Percentiles rank a stretch among this genome's conserved stretches.
Evolutionary conservation across 768 basidiomycete species (phyloP).

Genomic region (Symmetrospora coprosmae): DNA sequence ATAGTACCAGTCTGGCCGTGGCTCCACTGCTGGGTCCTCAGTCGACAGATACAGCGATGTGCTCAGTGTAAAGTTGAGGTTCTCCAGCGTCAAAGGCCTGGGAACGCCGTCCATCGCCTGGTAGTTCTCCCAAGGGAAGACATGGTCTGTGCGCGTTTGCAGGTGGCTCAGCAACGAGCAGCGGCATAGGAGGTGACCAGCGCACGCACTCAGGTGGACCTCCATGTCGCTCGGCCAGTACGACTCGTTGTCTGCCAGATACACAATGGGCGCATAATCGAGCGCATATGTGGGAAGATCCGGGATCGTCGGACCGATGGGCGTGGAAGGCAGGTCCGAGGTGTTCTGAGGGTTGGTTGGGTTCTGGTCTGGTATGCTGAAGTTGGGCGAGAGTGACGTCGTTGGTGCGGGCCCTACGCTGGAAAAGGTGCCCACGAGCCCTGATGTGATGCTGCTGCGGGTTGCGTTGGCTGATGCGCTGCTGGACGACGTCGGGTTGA

Average conservation of each 20-base stretch:
- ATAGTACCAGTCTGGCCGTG: conserved; percentile 15
- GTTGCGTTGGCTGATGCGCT: too few species aligned
- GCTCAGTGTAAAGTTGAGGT: conserved; percentile 13
- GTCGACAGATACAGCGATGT: conserved; percentile 3
- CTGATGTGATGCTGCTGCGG: too few species aligned
- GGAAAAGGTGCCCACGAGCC: too few species aligned
- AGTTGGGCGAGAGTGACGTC: too few species aligned
- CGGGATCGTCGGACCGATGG: background rate
- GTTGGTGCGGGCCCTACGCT: too few species aligned
- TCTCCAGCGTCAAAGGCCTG: conserved; percentile 3
- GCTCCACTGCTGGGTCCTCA: background rate
- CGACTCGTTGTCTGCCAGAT: conserved; percentile 11
- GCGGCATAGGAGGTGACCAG: too few species aligned
- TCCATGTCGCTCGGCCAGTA: conserved; percentile 7
- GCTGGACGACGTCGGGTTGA: too few species aligned
- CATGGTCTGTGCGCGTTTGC: background rate
- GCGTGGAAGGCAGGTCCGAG: background rate
- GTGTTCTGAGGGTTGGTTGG: conserved; percentile 6
- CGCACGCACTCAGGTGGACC: conserved; percentile 5
- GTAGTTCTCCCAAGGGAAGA: conserved; percentile 12
- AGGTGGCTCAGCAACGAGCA: background rate
- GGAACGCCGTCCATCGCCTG: background rate
- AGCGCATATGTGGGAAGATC: conserved; percentile 3
- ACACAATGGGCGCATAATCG: conserved; percentile 15
- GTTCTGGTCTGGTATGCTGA: background rate